Conservation (phyloP, 1,139 yeast species). For the Taphrina wiesneri region DNA sequence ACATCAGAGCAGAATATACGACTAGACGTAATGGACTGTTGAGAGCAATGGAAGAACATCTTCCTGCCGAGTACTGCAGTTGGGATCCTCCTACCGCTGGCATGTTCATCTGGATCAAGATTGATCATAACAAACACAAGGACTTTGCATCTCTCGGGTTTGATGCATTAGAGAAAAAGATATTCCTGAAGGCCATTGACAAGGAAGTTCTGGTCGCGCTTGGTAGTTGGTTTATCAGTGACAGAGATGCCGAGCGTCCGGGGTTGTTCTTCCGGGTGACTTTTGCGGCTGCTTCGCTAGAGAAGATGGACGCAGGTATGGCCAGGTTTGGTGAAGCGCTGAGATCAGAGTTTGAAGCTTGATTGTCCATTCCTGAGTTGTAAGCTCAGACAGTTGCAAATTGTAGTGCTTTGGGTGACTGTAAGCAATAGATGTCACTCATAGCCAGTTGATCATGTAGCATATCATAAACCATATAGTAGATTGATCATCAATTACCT, state of each 20-base stretch:
- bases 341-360: conserved; percentile 45
- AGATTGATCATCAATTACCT: too few species aligned
- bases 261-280: conserved; percentile 83
- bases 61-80: conserved; percentile 60
- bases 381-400: too few species aligned
- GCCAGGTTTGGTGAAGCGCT: conserved; percentile 65
- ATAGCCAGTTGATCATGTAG: too few species aligned
- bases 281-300: conserved; percentile 78
- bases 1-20: conserved; percentile 78
- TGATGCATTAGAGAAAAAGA: conserved; percentile 59
- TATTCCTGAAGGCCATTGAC: conserved; percentile 65
- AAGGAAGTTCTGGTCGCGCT: conserved; percentile 77
- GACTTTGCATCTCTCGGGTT: conserved; percentile 60
- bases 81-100: conserved; percentile 83
- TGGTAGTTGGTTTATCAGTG: conserved; percentile 74
- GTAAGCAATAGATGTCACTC: too few species aligned
- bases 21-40: conserved; percentile 75
- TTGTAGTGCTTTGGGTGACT: too few species aligned
- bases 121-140: conserved; percentile 81
- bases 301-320: conserved; percentile 60
- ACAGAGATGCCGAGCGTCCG: conserved; percentile 43
- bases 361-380: too few species aligned
- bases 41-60: conserved; percentile 60
- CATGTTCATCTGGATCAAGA: conserved; percentile 79
- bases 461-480: too few species aligned